Base-by-base conservation (phyloP, 768 basidiomycete genomes). In the Pisolithus marmoratus region DNA sequence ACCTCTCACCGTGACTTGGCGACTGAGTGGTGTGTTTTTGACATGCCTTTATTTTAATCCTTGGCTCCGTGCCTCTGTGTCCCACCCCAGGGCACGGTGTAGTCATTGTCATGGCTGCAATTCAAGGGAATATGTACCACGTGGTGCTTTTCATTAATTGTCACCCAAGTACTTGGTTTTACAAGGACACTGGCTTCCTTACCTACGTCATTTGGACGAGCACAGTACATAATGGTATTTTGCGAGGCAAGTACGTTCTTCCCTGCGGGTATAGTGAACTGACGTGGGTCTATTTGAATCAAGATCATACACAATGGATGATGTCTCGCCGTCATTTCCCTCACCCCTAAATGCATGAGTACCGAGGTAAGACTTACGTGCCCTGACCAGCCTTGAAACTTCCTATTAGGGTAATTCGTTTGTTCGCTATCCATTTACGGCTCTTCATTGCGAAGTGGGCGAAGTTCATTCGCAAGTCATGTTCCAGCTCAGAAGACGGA, bases 401-500 rank as follows among this genome's bases (percentile, higher is more conserved):
- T 49, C 66, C 68, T 55, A 7, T 60, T 68, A 62, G 55, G 64
- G 66, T 54, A 70, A 70, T 66, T 51, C 66, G 66, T 68, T 68
- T 68, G 68, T 68, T 70, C 51, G 55, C 46, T 70, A 14, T 44
- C 66, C 64, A 56, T 68, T 70, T 68, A 60, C 57, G 66, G 60
- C 49, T 49, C 49, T 48, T 58, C 57, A 60, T 63, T 63, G 60
- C 51, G 51, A 57, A 54, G 56, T 54, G 53, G 48, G 50, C 66
- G 63, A 61, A 62, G 58, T 54, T 54, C 46, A 38, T 46, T 45
- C 57, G 54, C 56, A 49, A 38, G 51, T 56, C 58, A 59, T 57
- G 58, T 66, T 65, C 66, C 66, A 70, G 62, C 66, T 48, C 60
- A 70, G 66, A 68, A 70, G 66, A 34, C 64, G 56, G 37, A 55